Evolutionary conservation across 495 filamentous ascomycete genomes (phyloP).

Genomic region (Xylona heveae): DNA sequence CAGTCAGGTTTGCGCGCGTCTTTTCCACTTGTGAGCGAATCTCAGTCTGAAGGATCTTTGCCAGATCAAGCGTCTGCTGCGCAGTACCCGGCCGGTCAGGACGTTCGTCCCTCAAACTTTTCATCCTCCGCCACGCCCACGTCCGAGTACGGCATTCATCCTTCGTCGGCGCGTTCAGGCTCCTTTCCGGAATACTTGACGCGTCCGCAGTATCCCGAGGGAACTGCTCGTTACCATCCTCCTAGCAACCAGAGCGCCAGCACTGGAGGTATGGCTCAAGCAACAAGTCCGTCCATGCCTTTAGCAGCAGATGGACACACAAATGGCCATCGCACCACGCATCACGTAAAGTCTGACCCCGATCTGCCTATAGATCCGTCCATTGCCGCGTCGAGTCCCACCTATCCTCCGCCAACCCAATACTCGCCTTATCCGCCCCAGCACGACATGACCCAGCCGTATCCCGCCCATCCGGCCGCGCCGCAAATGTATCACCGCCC

Average conservation of each 20-base stretch:
- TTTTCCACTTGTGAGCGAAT: slow-evolving; percentile 45
- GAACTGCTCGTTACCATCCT: slow-evolving; percentile 41
- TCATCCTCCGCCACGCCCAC: slow-evolving; percentile 65
- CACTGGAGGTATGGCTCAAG: slow-evolving; percentile 88
- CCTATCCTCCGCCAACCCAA: slow-evolving; percentile 51
- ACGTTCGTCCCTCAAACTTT: slow-evolving; percentile 49
- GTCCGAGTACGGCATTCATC: slow-evolving; percentile 70
- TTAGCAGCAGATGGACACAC: slow-evolving; percentile 52
- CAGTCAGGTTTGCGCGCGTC: slow-evolving; percentile 94
- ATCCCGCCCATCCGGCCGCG: slow-evolving; percentile 23
- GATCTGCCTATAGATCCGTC: slow-evolving; percentile 98
- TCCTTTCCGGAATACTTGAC: slow-evolving; percentile 59
- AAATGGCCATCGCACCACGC: slow-evolving; percentile 38
- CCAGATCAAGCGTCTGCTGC: slow-evolving; percentile 80
- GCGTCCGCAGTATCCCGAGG: slow-evolving; percentile 16
- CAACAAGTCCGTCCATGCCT: slow-evolving; percentile 88
- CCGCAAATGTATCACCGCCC: slow-evolving; percentile 50
- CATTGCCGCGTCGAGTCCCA: slow-evolving; percentile 78
- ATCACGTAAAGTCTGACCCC: slow-evolving; percentile 76
- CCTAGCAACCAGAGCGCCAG: slow-evolving; percentile 49
- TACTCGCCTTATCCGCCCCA: slow-evolving; percentile 76
- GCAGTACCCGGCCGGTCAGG: slow-evolving; percentile 41
- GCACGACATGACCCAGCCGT: slow-evolving; percentile 63
- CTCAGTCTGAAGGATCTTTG: slow-evolving; percentile 57
- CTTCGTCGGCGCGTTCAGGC: slow-evolving; percentile 56